Conservation (phyloP, 176 grass and related monocot species). For the Avena sativa region DNA sequence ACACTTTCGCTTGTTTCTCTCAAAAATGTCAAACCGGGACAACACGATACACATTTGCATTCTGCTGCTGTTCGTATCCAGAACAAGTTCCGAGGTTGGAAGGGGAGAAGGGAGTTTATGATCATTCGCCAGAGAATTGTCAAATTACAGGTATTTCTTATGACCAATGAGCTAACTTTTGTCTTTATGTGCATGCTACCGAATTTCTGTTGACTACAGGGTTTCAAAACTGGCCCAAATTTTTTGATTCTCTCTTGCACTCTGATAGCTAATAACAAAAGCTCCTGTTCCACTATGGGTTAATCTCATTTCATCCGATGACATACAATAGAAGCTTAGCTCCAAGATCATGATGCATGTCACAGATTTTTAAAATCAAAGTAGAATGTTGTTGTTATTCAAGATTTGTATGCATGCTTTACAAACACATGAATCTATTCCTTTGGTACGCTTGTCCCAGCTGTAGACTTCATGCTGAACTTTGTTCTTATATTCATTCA, state of each 20-base stretch:
- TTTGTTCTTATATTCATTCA: background rate
- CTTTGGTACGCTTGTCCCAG: background rate
- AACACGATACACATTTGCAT: slow-evolving; percentile 58
- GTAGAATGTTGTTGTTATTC: background rate
- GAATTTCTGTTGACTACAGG: background rate
- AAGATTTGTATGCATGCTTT: background rate
- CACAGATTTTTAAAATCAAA: background rate
- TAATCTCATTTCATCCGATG: background rate
- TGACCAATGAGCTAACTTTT: background rate
- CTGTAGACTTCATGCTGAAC: background rate
- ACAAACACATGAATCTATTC: background rate
- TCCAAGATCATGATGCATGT: background rate
- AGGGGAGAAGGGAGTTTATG: slow-evolving; percentile 95
- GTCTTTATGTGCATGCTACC: background rate
- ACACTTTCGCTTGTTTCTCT: slow-evolving; percentile 85
- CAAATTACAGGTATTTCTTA: slow-evolving; percentile 82
- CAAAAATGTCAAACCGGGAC: slow-evolving; percentile 62
- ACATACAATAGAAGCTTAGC: background rate
- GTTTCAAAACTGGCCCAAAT: background rate
- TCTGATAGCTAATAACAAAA: background rate
- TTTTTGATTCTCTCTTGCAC: background rate
- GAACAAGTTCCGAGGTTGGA: slow-evolving; percentile 99
- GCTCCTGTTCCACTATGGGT: background rate
- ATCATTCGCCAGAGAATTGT: slow-evolving; percentile 92
- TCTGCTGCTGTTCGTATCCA: slow-evolving; percentile 93